phyloP scores from a whole-genome alignment of 2,329 filamentous ascomycete species.

The Exophiala lecanii-corni region DNA sequence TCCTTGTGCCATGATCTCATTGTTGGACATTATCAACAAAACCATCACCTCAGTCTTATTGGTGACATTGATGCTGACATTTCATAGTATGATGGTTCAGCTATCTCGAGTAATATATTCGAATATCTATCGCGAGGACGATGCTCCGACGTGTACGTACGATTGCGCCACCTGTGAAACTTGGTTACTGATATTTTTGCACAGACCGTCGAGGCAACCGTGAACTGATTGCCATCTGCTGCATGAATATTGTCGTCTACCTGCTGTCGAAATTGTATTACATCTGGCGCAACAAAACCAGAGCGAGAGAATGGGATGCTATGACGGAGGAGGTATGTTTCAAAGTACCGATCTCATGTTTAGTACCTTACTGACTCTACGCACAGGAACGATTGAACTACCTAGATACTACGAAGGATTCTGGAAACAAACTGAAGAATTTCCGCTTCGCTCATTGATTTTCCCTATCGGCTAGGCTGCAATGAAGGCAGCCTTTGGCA shows the following conservation, averaged over 20 bases:
- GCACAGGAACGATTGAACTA: conserved; percentile 36
- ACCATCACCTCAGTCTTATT: too few relatives aligned
- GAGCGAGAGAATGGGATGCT: conserved; percentile 35
- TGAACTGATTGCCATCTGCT: conserved; percentile 50
- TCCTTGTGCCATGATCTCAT: too few relatives aligned
- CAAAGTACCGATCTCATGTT: too few relatives aligned
- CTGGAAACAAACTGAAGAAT: conserved; percentile 35
- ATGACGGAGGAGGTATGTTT: conserved; percentile 39
- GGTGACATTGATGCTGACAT: not conserved
- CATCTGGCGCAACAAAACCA: conserved; percentile 34
- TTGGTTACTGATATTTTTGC: too few relatives aligned
- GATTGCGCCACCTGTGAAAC: too few relatives aligned
- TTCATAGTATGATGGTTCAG: conserved; percentile 33
- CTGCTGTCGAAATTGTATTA: conserved; percentile 40
- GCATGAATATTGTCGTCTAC: conserved; percentile 48
- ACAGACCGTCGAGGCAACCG: conserved; percentile 51
- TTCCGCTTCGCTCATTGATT: conserved; percentile 16
- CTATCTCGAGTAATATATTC: conserved; percentile 32
- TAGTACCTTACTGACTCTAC: too few relatives aligned
- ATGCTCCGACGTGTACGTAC: conserved; percentile 33
- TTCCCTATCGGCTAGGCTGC: too few relatives aligned
- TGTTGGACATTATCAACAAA: too few relatives aligned
- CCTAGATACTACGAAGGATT: conserved; percentile 34
- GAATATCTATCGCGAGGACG: conserved; percentile 29
- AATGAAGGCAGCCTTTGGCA: too few relatives aligned